Base-by-base conservation (phyloP, 2,329 filamentous ascomycete genomes). In the Cercospora sojina region DNA sequence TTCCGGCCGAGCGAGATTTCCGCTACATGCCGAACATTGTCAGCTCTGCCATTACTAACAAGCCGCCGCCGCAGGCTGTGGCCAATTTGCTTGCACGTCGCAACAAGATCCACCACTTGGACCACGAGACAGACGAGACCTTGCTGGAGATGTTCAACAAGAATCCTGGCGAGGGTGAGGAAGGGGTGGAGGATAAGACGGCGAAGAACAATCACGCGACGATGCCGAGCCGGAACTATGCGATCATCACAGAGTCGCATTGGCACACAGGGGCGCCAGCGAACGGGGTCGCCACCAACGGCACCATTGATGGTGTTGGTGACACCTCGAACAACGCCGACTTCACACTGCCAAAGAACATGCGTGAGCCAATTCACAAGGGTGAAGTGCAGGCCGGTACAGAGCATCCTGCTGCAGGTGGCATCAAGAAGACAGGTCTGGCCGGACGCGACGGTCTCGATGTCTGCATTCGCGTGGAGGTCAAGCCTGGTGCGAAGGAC, bases 311-410 rank as follows among this genome's bases (percentile, higher is more conserved):
- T 31, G 70, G 70, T 12, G 64, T 35, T n/a, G 58, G 61, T 12
- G 43, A 63, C 20, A 67, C 68, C 4, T 62, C 69, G 5, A 67
- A 67, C 59, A 66, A 70, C 88, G 87, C 65, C 83, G 58, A 70
- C 41, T 77, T 77, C 70, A 62, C 59, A 5, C 49, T 69, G 5
- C 73, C 75, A n/a, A 93, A 79, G 88, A 84, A 84, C 66, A 78
- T 79, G 31, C 91, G 93, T 74, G 82, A 85, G 1, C 86, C 89
- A 25, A 83, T 97, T 43, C 90, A 93, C 76, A 79, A 81, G 3
- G 93, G 94, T 56, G 94, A 97, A 77, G 79, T 87, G n/a, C 82
- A 85, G 56, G 91, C 91, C 0, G 94, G 94, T 3, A 93, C 92
- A 0, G 82, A 80, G 31, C 93, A 97, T 81, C 87, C 86, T 65